Conservation (phyloP, 169 alveolate genomes). For the Eimeria praecox region DNA sequence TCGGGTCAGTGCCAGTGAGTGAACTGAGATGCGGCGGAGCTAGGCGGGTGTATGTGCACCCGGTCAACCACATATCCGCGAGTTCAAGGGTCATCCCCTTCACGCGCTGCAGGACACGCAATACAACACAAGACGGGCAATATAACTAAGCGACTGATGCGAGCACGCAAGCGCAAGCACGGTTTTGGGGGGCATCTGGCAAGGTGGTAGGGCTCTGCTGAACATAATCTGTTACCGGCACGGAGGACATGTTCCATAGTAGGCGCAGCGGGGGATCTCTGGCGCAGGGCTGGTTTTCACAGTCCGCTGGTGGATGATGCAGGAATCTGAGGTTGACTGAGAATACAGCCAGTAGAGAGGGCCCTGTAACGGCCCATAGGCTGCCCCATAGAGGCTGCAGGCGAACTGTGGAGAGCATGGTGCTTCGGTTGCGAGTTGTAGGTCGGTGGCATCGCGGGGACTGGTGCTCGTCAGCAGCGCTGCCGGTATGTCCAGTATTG, state of each 20-base stretch:
- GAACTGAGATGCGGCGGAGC: constrained; percentile 53
- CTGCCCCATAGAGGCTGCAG: constrained; percentile 55
- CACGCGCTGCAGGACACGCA: constrained; percentile 31
- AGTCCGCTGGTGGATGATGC: constrained; percentile 33
- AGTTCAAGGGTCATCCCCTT: constrained; percentile 31
- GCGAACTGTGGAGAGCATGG: constrained; percentile 62
- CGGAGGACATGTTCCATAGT: constrained; percentile 46
- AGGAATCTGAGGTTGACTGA: constrained; percentile 39
- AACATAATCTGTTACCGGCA: not conserved
- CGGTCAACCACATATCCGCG: constrained; percentile 69
- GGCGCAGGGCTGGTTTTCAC: not conserved
- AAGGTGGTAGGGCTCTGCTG: not conserved
- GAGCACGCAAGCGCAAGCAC: not conserved
- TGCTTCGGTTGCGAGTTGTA: constrained; percentile 41
- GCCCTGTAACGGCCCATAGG: constrained; percentile 44
- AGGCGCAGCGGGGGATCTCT: constrained; percentile 53
- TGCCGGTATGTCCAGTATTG: not conserved
- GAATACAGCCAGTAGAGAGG: constrained; percentile 33
- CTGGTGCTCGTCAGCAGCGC: not conserved
- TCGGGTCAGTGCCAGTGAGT: constrained; percentile 39
- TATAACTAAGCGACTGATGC: not conserved
- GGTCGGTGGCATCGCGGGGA: not conserved
- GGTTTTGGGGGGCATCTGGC: not conserved
- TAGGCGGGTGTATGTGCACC: constrained; percentile 76
- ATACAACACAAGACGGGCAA: not conserved